Conservation (phyloP, 2,329 filamentous ascomycete species). For the Neonectria neomacrospora region DNA sequence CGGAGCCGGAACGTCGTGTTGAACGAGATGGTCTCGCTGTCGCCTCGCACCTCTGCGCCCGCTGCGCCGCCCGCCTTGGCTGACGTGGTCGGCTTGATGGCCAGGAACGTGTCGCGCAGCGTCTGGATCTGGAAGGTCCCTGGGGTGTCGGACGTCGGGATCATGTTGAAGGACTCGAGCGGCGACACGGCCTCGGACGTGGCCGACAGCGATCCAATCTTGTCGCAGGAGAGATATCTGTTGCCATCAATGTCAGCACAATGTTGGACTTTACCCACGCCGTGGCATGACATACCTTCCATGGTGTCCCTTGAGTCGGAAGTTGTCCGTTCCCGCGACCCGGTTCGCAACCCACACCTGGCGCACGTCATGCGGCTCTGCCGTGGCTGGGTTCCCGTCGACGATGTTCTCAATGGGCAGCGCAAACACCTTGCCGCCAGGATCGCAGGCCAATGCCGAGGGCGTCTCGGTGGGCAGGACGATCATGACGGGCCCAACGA, state of each 20-base stretch:
- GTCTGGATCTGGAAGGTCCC: constrained; percentile 82
- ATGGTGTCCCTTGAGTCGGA: constrained; percentile 90
- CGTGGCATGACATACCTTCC: constrained; percentile 69
- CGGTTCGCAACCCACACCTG: constrained; percentile 94
- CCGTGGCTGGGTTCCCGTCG: constrained; percentile 82
- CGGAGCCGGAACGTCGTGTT: constrained; percentile 81
- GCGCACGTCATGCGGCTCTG: constrained; percentile 94
- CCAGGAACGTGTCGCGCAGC: constrained; percentile 75
- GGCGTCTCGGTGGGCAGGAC: constrained; percentile 80
- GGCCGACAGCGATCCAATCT: constrained; percentile 80
- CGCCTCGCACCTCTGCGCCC: constrained; percentile 76
- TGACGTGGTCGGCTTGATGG: constrained; percentile 64
- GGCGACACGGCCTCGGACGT: constrained; percentile 83
- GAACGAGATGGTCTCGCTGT: constrained; percentile 74
- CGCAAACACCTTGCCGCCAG: constrained; percentile 86
- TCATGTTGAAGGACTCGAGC: constrained; percentile 82
- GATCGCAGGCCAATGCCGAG: constrained; percentile 84
- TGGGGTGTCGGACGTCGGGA: constrained; percentile 71
- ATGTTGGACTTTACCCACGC: neutral
- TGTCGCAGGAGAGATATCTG: constrained; percentile 90
- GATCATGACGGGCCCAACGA: constrained; percentile 84
- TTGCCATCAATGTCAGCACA: constrained; percentile 29
- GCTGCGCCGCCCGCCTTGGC: constrained; percentile 55
- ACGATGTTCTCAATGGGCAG: constrained; percentile 87
- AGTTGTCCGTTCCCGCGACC: constrained; percentile 82